Conservation (phyloP, 306 rosid genomes). For the Quercus glauca region DNA sequence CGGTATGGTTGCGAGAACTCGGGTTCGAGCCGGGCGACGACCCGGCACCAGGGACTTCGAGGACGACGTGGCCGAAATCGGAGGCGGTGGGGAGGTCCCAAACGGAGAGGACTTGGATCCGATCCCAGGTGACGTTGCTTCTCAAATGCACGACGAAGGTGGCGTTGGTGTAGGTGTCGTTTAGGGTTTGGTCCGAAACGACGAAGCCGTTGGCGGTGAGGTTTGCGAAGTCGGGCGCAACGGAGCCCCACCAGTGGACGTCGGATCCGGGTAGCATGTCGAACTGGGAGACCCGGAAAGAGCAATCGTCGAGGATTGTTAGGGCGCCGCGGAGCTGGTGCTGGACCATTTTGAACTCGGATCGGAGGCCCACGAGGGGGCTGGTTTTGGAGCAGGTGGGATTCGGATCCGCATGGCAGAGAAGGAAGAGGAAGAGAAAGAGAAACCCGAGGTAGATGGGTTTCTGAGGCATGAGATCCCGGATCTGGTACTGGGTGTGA, state of each 20-base stretch:
- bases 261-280: constrained; percentile 83
- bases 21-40: constrained; percentile 32
- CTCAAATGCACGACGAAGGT: constrained; percentile 52
- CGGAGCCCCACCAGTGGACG: constrained; percentile 75
- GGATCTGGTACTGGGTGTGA: constrained; percentile 20
- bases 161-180: constrained; percentile 50
- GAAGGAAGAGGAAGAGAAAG: neutral
- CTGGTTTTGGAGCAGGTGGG: constrained; percentile 45
- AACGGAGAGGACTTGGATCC: constrained; percentile 68
- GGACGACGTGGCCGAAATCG: constrained; percentile 61
- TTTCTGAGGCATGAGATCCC: constrained; percentile 58
- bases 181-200: constrained; percentile 53
- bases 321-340: constrained; percentile 76
- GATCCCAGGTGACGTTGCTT: constrained; percentile 61
- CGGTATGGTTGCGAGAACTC: constrained; percentile 13
- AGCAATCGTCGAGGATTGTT: constrained; percentile 62
- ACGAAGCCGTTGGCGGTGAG: constrained; percentile 53
- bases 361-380: constrained; percentile 37
- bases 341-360: constrained; percentile 72
- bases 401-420: constrained; percentile 53
- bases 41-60: constrained; percentile 10
- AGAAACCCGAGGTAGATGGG: constrained; percentile 34
- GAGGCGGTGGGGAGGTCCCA: constrained; percentile 83
- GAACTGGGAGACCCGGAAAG: constrained; percentile 76
- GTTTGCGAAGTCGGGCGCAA: constrained; percentile 42